phyloP scores from a whole-genome alignment of 352 stramenopile genomes.

The Phytophthora citricola region DNA sequence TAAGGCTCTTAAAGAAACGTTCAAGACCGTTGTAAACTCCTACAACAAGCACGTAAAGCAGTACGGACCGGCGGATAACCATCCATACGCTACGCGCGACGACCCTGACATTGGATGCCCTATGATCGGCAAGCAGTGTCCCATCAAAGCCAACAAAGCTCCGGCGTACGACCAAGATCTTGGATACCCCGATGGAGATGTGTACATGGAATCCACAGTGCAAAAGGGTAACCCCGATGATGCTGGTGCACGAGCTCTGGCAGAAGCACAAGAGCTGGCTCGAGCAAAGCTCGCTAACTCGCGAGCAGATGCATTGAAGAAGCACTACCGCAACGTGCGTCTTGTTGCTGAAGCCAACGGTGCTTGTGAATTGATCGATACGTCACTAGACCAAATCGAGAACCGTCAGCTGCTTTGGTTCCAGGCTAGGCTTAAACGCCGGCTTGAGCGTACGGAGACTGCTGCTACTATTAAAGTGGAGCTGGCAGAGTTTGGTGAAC shows the following conservation, averaged over 20 bases:
- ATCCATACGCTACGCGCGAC: conserved; percentile 88
- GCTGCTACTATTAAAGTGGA: conserved; percentile 90
- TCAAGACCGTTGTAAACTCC: conserved; percentile 92
- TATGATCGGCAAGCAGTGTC: conserved; percentile 92
- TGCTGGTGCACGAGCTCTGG: conserved; percentile 66
- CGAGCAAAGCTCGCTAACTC: conserved; percentile 76
- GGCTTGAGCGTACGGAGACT: conserved; percentile 74
- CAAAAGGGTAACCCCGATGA: conserved; percentile 78
- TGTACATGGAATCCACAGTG: conserved; percentile 79
- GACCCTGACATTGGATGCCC: conserved; percentile 84
- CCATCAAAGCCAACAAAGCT: conserved; percentile 84
- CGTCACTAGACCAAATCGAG: conserved; percentile 79
- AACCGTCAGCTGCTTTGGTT: conserved; percentile 78
- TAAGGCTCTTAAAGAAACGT: conserved; percentile 92
- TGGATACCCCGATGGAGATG: conserved; percentile 81
- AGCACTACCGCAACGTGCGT: conserved; percentile 89
- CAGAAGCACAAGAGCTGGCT: conserved; percentile 70
- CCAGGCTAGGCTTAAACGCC: conserved; percentile 76
- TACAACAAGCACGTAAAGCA: conserved; percentile 92
- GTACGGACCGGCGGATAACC: conserved; percentile 90
- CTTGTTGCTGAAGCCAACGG: conserved; percentile 85
- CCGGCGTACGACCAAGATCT: conserved; percentile 83
- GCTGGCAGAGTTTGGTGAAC: conserved; percentile 77
- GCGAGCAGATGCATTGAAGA: conserved; percentile 80
- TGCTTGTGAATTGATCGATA: conserved; percentile 77